These are phyloP conservation scores for Astrothelium subdiscretum DNA, from an alignment of 495 filamentous ascomycete species.

Conservation along the genomic window DNA sequence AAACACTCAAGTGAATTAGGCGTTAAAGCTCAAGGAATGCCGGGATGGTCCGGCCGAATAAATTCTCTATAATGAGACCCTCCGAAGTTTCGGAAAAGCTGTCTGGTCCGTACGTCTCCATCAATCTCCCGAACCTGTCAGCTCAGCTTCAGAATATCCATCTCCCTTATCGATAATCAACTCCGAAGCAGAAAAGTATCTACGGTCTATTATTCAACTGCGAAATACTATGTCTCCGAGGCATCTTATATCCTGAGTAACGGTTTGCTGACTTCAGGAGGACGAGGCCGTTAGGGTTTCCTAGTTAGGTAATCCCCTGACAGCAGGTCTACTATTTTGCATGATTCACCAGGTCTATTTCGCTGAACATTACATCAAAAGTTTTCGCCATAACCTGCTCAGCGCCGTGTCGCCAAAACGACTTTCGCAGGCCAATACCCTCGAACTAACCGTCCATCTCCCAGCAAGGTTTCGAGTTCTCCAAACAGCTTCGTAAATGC, in stretches of 20 bases:
- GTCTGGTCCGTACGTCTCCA: background rate
- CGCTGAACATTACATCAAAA: background rate
- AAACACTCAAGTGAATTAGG: background rate
- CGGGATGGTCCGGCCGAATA: background rate
- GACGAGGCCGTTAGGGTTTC: too few relatives aligned
- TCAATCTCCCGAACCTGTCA: background rate
- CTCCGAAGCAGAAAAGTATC: background rate
- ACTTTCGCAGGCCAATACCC: conserved; percentile 1
- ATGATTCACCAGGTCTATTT: background rate
- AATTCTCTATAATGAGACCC: background rate
- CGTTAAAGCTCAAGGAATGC: background rate
- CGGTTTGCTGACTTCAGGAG: too few relatives aligned
- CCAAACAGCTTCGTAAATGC: background rate
- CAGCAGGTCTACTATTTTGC: background rate
- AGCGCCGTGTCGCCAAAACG: background rate
- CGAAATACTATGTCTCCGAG: background rate
- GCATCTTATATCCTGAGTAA: background rate
- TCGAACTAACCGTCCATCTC: background rate
- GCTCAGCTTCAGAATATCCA: background rate
- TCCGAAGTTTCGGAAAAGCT: background rate
- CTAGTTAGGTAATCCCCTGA: too few relatives aligned
- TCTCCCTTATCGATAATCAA: background rate
- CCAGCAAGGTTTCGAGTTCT: background rate
- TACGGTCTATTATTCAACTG: background rate
- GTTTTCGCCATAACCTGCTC: background rate